Conservation (phyloP, 306 rosid species). For the Fagus crenata region DNA sequence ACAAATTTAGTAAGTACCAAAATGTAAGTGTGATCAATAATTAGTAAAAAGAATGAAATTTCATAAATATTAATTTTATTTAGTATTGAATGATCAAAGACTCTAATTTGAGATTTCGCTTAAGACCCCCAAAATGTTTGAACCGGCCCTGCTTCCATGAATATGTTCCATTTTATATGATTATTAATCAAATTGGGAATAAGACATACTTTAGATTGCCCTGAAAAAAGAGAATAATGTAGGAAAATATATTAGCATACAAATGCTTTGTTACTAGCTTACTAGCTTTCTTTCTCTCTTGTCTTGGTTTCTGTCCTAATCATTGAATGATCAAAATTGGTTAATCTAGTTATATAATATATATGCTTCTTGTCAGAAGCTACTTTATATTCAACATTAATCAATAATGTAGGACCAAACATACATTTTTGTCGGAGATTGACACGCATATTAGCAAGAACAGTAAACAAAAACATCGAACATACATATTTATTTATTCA, state of each 20-base stretch:
- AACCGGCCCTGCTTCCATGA: too few species aligned
- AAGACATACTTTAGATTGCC: neutral
- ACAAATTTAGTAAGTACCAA: too few species aligned
- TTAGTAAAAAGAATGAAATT: too few species aligned
- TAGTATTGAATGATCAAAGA: too few species aligned
- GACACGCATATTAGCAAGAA: neutral
- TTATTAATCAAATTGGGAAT: neutral
- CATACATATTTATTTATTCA: neutral
- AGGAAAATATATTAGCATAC: neutral
- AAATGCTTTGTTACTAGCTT: neutral
- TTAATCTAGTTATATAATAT: conserved; percentile 1
- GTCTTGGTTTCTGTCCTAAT: neutral
- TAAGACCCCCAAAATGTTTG: too few species aligned
- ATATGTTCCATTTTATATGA: neutral
- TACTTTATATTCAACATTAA: neutral
- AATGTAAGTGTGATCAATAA: too few species aligned
- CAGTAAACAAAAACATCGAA: neutral
- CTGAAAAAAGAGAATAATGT: neutral
- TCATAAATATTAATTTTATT: too few species aligned
- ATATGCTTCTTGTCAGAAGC: neutral
- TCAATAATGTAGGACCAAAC: conserved; percentile 1
- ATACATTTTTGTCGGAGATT: neutral
- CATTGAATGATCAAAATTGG: neutral
- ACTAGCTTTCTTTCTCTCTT: neutral
- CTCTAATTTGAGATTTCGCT: too few species aligned